Percentiles rank a stretch among this genome's conserved stretches.
Conservation (phyloP, 1,284 basidiomycete genomes). For the Austroboletus niveus region DNA sequence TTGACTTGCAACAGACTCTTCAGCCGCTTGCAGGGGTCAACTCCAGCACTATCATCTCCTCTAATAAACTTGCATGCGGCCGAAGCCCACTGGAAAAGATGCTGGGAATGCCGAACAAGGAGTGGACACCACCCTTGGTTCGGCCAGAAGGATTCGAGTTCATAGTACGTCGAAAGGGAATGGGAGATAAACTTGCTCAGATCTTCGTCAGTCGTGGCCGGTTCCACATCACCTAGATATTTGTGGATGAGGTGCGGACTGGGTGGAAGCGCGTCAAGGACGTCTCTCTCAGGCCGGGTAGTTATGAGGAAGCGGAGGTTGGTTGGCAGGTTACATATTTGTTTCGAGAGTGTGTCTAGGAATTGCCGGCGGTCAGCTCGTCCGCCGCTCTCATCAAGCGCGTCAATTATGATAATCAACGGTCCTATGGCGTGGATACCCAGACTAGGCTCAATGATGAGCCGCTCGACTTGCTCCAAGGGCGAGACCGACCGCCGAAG, state of each 20-base stretch:
- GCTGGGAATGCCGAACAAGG: not conserved
- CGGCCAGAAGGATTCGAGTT: not conserved
- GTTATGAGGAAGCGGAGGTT: not conserved
- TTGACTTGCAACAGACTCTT: not conserved
- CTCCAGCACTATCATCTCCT: not conserved
- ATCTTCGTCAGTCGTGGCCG: not conserved
- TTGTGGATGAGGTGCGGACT: not conserved
- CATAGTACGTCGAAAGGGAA: not conserved
- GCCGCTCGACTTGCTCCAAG: not conserved
- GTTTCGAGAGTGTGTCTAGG: not conserved
- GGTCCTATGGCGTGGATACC: not conserved
- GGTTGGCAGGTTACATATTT: not conserved
- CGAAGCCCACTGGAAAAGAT: not conserved
- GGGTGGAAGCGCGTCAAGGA: not conserved
- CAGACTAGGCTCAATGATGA: not conserved
- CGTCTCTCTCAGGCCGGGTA: not conserved
- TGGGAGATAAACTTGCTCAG: not conserved
- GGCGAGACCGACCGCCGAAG: not conserved
- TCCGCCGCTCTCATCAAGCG: not conserved
- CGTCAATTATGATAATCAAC: not conserved
- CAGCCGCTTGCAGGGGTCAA: not conserved
- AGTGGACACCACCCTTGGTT: slow-evolving; percentile 1
- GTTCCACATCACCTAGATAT: not conserved
- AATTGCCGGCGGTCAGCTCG: not conserved
- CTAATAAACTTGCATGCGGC: not conserved